phyloP scores from a whole-genome alignment of 805 yeast genomes.

The Wickerhamiella azyma region DNA sequence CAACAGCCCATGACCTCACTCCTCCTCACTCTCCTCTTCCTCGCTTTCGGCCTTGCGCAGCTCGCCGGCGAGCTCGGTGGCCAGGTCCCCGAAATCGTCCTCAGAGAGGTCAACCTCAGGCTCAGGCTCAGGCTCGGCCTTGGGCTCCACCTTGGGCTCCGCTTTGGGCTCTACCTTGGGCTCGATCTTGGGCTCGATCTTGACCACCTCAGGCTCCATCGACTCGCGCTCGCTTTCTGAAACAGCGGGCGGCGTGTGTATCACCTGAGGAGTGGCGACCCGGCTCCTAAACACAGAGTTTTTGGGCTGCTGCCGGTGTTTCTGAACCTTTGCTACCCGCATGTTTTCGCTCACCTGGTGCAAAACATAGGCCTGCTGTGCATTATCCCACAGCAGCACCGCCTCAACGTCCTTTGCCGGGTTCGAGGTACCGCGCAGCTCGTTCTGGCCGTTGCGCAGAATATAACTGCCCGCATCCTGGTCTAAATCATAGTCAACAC shows the following conservation, averaged over 20 bases:
- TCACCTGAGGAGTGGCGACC: background rate
- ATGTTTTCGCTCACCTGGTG: background rate
- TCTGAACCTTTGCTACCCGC: background rate
- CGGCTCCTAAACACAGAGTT: background rate
- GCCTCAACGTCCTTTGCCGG: constrained; percentile 7
- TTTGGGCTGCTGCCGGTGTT: background rate
- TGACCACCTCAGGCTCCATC: too few species aligned
- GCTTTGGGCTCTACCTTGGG: too few species aligned
- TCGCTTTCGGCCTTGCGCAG: constrained; percentile 1
- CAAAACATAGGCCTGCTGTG: background rate
- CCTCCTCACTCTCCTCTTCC: background rate
- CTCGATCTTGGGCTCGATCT: too few species aligned
- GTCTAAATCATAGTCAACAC: background rate
- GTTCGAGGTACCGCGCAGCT: background rate
- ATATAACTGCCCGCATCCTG: constrained; percentile 2
- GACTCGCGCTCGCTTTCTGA: background rate
- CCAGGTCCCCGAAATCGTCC: constrained; percentile 7
- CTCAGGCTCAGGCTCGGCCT: too few species aligned
- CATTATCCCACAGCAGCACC: constrained; percentile 3
- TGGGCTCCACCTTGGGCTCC: too few species aligned
- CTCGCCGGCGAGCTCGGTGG: constrained; percentile 5
- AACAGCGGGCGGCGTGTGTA: background rate
- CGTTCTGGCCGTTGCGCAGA: background rate
- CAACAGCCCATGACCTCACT: background rate
- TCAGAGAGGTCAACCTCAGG: too few species aligned